These are phyloP conservation scores for Cavenderia fasciculata DNA, from an alignment of 78 protist genomes.

Conservation along the genomic window DNA sequence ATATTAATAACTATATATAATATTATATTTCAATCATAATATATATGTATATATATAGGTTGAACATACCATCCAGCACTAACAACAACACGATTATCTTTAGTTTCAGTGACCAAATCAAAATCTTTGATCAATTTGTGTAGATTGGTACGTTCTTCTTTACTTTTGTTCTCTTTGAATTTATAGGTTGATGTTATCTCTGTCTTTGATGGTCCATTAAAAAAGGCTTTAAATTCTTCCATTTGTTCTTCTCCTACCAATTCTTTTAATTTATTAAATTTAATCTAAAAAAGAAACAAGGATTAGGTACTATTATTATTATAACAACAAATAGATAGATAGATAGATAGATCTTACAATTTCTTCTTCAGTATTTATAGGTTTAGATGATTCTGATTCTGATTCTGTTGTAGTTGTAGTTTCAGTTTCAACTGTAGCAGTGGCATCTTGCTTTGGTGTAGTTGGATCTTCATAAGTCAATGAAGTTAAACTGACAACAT, in stretches of 20 bases:
- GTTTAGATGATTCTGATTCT: not conserved
- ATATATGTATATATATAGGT: too few species aligned
- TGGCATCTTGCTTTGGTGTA: constrained; percentile 2
- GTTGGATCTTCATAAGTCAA: not conserved
- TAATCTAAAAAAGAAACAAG: not conserved
- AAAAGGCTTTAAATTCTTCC: not conserved
- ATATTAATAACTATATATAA: too few species aligned
- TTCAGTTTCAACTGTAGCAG: not conserved
- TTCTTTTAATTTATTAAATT: not conserved
- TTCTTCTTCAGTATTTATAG: not conserved
- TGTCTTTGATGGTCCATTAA: not conserved
- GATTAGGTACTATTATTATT: not conserved
- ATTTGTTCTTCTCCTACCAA: not conserved
- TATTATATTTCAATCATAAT: too few species aligned
- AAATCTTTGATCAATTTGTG: too few species aligned
- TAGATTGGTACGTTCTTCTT: not conserved
- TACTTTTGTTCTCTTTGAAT: not conserved
- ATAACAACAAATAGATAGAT: not conserved
- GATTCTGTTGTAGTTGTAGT: not conserved
- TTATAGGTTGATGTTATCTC: not conserved
- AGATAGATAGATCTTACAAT: not conserved
- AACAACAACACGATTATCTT: too few species aligned
- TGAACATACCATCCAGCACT: too few species aligned
- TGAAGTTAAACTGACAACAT: constrained; percentile 17
- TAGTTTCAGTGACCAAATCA: too few species aligned